Base-by-base conservation (phyloP, 208 protist species). In the Willaertia magna region DNA sequence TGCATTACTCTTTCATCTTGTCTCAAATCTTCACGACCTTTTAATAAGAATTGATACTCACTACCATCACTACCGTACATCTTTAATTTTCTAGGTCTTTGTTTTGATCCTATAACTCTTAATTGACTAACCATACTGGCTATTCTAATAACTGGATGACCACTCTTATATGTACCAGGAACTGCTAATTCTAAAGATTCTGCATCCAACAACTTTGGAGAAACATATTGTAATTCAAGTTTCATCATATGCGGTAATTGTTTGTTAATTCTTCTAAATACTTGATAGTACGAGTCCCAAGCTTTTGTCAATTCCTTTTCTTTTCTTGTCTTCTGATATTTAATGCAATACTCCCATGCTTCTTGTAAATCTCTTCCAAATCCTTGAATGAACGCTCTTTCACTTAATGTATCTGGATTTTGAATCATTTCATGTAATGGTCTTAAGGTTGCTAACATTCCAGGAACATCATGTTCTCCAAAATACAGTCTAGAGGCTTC, bases 1-100 rank as follows among this genome's bases (percentile, higher is more conserved):
- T 99, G 98, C 98, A 99, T 99, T 22, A 99, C 98, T 48, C 98
- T 94, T 92, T 99, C 99, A 90, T 99, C 99, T 94, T 98, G 97
- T 16, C 98, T 90, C 88, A 98, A 92, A 87, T 98, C 96, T 91
- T 99, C 97, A 89, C 98, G 96, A 42, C 97, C 98, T 89, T 99
- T 99, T 26, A 99, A 92, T 22, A 99, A 89, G 90, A 99, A 99
- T 75, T 93, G 90, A 90, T 99, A 99, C 61, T 92, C 93, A 4
- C 91, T 74, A 11, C 97, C 98, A 91, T 99, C 95, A 11, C 90
- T 95, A 30, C 97, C 97, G 87, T 96, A 91, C 4, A 99, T 93
- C 42, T 94, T 96, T 46, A 99, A 90, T 88, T 97, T 96, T 51
- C 98, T 90, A n/a, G 99, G 99, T 85, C 98, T 93, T 92, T 99